Evolutionary conservation across 257 asterid genomes (phyloP).

Genomic region (Solanum rostratum): DNA sequence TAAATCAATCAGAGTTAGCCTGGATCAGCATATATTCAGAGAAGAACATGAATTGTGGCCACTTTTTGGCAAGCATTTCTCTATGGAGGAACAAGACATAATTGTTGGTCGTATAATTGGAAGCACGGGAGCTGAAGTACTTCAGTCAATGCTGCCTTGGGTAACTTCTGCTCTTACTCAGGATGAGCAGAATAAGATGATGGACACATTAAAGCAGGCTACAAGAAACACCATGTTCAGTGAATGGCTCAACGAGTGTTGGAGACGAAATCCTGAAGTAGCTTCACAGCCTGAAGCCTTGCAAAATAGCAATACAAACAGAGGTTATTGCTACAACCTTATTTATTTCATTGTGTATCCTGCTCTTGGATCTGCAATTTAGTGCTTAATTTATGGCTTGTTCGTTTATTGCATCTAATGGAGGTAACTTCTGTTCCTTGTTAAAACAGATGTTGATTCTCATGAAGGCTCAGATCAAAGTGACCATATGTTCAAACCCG

Average conservation of each 20-base stretch:
- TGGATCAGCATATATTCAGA: slow-evolving; percentile 35
- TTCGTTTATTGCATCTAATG: background rate
- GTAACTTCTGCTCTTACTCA: slow-evolving; percentile 42
- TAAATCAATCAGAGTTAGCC: slow-evolving; percentile 34
- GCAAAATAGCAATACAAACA: slow-evolving; percentile 1
- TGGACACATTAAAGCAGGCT: slow-evolving; percentile 39
- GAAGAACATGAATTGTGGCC: slow-evolving; percentile 52
- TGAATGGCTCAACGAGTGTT: slow-evolving; percentile 43
- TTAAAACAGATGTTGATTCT: slow-evolving; percentile 13
- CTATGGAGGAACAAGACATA: slow-evolving; percentile 38
- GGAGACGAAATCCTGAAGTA: slow-evolving; percentile 24
- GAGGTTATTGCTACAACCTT: slow-evolving; percentile 10
- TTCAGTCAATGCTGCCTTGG: slow-evolving; percentile 47
- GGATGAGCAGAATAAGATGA: slow-evolving; percentile 39
- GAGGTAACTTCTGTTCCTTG: background rate
- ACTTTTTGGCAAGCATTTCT: slow-evolving; percentile 27
- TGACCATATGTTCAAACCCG: slow-evolving; percentile 35
- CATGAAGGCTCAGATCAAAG: slow-evolving; percentile 20
- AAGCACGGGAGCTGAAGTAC: slow-evolving; percentile 47
- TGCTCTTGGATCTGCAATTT: background rate
- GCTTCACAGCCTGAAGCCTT: slow-evolving; percentile 17
- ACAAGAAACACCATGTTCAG: slow-evolving; percentile 42
- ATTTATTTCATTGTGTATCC: background rate
- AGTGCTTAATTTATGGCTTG: background rate
- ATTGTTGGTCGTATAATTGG: slow-evolving; percentile 44